These are phyloP conservation scores for Monilinia fructicola DNA, from an alignment of 2,329 filamentous ascomycete species.

Conservation along the genomic window DNA sequence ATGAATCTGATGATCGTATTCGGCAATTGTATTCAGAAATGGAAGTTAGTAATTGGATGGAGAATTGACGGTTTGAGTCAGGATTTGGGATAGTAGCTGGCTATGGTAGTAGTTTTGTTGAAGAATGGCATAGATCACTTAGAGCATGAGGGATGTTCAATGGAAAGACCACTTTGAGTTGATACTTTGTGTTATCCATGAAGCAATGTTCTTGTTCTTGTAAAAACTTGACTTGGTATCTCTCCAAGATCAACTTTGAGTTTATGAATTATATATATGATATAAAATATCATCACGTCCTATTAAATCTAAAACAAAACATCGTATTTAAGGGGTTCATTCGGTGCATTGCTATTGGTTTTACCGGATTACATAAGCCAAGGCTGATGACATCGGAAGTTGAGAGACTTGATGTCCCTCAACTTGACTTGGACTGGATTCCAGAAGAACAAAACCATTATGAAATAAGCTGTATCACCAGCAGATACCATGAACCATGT, in stretches of 20 bases:
- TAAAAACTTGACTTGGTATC: not conserved
- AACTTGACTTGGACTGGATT: constrained; percentile 16
- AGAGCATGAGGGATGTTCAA: not conserved
- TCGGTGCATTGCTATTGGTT: constrained; percentile 8
- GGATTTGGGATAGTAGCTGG: not conserved
- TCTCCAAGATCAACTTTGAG: not conserved
- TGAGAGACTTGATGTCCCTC: constrained; percentile 25
- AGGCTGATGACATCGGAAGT: constrained; percentile 23
- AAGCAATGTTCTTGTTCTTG: not conserved
- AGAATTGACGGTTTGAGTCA: not conserved
- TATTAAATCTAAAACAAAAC: constrained; percentile 14
- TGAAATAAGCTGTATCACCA: constrained; percentile 25
- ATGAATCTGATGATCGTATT: not conserved
- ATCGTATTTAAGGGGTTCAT: constrained; percentile 19
- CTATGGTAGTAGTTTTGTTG: not conserved
- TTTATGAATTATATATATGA: not conserved
- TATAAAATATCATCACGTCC: not conserved
- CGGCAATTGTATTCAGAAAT: not conserved
- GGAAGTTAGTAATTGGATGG: not conserved
- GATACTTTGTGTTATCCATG: not conserved
- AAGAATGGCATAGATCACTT: not conserved
- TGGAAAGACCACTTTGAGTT: not conserved
- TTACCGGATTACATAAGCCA: constrained; percentile 12
- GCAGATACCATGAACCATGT: constrained; percentile 49
- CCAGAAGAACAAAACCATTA: constrained; percentile 5